Conservation (phyloP, 1,139 yeast genomes). For the Lodderomyces margitis region DNA sequence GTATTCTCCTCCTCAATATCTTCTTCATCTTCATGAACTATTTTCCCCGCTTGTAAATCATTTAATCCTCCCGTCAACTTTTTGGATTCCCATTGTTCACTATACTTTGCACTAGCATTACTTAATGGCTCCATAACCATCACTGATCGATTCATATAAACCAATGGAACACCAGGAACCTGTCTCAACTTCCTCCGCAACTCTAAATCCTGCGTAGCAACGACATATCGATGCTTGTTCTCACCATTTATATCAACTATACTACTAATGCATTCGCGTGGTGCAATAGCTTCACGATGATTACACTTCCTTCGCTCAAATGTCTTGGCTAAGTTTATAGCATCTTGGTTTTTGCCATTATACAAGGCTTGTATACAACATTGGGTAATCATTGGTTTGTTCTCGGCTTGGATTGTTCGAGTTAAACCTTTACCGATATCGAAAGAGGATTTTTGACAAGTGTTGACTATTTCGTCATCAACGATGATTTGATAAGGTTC, state of each 20-base stretch:
- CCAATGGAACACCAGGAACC: constrained; percentile 86
- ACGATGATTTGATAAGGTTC: constrained; percentile 89
- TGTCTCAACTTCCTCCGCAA: constrained; percentile 66
- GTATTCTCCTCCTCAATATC: constrained; percentile 17
- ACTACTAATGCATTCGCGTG: constrained; percentile 73
- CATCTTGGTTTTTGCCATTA: constrained; percentile 63
- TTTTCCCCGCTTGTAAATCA: constrained; percentile 43
- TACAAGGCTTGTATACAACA: constrained; percentile 90
- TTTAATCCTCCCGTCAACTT: constrained; percentile 81
- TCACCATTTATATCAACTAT: constrained; percentile 69
- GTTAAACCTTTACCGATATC: constrained; percentile 75
- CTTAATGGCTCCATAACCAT: constrained; percentile 96
- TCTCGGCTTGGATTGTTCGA: constrained; percentile 80
- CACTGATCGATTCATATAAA: constrained; percentile 85
- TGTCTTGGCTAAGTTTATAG: constrained; percentile 74
- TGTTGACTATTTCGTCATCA: constrained; percentile 74
- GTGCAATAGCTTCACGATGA: constrained; percentile 53
- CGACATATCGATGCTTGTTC: constrained; percentile 86
- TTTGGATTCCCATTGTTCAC: constrained; percentile 53
- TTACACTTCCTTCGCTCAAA: constrained; percentile 74
- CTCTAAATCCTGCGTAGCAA: constrained; percentile 76
- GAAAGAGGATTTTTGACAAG: constrained; percentile 63
- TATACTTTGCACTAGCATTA: constrained; percentile 59
- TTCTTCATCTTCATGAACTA: constrained; percentile 19
- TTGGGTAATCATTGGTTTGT: constrained; percentile 94